These are phyloP conservation scores for Beverwykella pulmonaria DNA, from an alignment of 495 filamentous ascomycete species.

Conservation along the genomic window DNA sequence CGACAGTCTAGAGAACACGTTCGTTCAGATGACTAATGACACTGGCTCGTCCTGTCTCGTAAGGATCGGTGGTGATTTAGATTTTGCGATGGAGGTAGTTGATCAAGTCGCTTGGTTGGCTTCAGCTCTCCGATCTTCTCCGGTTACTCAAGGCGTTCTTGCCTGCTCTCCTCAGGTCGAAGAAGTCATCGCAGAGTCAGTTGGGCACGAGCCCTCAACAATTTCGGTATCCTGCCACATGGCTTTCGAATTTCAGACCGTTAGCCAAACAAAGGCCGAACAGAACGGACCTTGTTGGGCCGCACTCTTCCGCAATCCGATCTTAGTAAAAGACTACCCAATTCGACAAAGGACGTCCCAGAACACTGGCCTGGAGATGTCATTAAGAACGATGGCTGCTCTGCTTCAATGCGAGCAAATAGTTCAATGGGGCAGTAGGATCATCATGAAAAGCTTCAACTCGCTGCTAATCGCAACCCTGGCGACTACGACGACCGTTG, in stretches of 20 bases:
- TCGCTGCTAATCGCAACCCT: not conserved
- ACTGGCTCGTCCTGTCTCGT: no score
- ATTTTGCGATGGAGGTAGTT: not conserved
- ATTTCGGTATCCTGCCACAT: not conserved
- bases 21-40: no score
- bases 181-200: not conserved
- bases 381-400: not conserved
- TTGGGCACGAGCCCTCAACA: not conserved
- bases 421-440: not conserved
- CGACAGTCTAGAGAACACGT: no score
- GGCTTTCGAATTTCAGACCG: not conserved
- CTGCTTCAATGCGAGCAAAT: not conserved
- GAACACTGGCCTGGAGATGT: not conserved
- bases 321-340: not conserved
- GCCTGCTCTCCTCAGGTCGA: not conserved
- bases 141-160: not conserved
- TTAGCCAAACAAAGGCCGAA: not conserved
- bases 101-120: not conserved
- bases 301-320: not conserved
- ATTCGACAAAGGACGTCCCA: not conserved
- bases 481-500: not conserved
- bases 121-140: not conserved
- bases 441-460: not conserved
- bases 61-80: no score
- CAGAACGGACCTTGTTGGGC: not conserved